A percentile compares a stretch with the other conserved stretches of the same genome.
Conservation (phyloP, 2,329 filamentous ascomycete genomes). For the Leptographium galeiforme region DNA sequence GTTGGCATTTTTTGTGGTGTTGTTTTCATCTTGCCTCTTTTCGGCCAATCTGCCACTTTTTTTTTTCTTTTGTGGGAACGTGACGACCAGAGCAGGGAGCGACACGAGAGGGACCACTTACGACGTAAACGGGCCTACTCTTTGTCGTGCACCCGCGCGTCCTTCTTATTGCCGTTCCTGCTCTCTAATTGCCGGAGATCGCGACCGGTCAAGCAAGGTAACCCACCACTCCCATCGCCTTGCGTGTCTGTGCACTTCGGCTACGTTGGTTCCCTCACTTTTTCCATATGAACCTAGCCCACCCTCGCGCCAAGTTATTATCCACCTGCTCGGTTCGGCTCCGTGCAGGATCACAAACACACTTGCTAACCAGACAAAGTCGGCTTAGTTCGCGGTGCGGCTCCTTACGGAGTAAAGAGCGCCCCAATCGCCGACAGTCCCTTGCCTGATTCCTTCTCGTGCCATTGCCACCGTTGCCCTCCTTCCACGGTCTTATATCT, state of each 20-base stretch:
- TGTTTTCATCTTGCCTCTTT: neutral
- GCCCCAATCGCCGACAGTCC: neutral
- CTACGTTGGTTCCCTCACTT: neutral
- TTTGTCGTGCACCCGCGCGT: neutral
- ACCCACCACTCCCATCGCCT: too few relatives aligned
- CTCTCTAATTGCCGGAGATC: too few relatives aligned
- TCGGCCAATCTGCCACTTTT: neutral
- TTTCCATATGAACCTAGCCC: neutral
- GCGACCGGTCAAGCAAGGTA: too few relatives aligned
- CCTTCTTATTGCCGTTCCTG: neutral
- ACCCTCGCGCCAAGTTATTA: neutral
- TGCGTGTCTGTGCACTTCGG: too few relatives aligned
- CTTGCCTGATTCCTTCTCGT: neutral
- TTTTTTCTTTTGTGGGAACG: neutral
- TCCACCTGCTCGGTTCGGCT: conserved; percentile 8
- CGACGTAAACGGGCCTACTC: neutral
- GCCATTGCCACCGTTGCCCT: neutral
- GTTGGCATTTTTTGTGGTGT: neutral
- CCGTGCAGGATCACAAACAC: conserved; percentile 7
- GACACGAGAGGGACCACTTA: neutral
- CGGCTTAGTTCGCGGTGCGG: neutral
- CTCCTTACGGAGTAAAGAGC: neutral
- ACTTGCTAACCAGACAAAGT: neutral
- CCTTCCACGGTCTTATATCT: neutral
- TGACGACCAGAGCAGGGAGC: neutral